Percentiles rank a stretch among this genome's conserved stretches.
phyloP scores from a whole-genome alignment of 2,329 filamentous ascomycete genomes.

The Neofusicoccum cordaticola region DNA sequence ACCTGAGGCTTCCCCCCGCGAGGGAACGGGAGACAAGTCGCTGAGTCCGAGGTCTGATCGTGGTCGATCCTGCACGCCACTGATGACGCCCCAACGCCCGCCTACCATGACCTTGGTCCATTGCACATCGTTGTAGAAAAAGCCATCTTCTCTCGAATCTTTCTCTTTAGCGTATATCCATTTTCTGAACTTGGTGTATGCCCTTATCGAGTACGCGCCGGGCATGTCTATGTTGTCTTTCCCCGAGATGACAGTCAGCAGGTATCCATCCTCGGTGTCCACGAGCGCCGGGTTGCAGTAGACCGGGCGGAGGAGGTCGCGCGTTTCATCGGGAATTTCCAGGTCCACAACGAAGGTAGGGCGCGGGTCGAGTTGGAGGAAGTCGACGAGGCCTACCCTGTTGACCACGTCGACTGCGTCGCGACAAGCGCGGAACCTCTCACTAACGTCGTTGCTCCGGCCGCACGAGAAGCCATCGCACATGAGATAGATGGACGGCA shows the following conservation, averaged over 20 bases:
- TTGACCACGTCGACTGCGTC: conserved; percentile 6
- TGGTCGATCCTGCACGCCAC: conserved; percentile 21
- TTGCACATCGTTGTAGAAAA: conserved; percentile 25
- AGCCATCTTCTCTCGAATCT: conserved; percentile 20
- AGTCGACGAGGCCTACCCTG: conserved; percentile 23
- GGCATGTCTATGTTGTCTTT: conserved; percentile 19
- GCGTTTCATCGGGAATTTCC: conserved; percentile 17
- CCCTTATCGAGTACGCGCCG: conserved; percentile 21
- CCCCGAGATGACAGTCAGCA: conserved; percentile 25
- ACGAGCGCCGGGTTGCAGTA: conserved; percentile 29
- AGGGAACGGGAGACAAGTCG: neutral
- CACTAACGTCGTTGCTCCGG: neutral
- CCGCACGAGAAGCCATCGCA: neutral
- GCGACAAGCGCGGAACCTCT: neutral
- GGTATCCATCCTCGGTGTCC: conserved; percentile 8
- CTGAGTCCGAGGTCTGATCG: neutral
- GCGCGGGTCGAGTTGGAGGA: conserved; percentile 26
- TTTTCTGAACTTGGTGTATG: conserved; percentile 26
- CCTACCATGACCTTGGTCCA: conserved; percentile 28
- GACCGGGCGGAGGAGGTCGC: conserved; percentile 13
- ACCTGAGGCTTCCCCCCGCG: neutral
- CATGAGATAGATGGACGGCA: conserved; percentile 1
- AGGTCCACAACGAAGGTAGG: conserved; percentile 26
- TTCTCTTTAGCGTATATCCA: conserved; percentile 24
- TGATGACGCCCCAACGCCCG: conserved; percentile 28